These are phyloP conservation scores for Lactarius tabidus DNA, from an alignment of 768 basidiomycete genomes.

Conservation along the genomic window DNA sequence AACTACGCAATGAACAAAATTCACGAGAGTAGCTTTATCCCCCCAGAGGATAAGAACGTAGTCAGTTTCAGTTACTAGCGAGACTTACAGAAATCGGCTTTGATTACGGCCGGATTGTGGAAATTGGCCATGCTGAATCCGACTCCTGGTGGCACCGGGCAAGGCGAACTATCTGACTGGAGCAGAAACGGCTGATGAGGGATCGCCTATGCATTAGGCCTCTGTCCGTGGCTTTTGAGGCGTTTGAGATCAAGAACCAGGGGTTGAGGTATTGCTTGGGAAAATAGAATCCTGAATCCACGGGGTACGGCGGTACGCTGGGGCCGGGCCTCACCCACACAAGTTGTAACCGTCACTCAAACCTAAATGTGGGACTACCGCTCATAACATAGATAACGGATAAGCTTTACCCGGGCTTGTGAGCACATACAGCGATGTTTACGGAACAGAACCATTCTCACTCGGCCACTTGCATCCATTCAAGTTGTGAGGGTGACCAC, in stretches of 20 bases:
- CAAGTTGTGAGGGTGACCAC: neutral
- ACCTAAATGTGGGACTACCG: neutral
- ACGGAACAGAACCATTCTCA: too few relatives aligned
- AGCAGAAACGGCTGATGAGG: neutral
- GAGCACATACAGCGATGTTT: neutral
- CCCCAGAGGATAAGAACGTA: neutral
- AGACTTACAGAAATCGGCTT: neutral
- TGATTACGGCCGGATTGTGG: neutral
- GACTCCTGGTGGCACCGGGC: neutral
- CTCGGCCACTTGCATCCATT: neutral
- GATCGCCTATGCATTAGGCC: neutral
- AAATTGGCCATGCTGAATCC: conserved; percentile 3
- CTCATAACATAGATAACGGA: neutral
- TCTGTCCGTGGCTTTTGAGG: neutral
- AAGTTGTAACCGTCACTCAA: neutral
- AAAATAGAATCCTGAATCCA: neutral
- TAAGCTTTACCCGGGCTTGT: neutral
- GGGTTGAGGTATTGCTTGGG: neutral
- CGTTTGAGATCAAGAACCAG: neutral
- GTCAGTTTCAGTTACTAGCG: too few relatives aligned
- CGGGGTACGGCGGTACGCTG: neutral
- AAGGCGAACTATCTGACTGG: neutral
- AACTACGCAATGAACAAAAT: conserved; percentile 1
- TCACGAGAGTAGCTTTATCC: neutral
- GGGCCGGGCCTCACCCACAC: neutral